Conservation (phyloP, 2,329 filamentous ascomycete species). For the Alternaria brassicicola region DNA sequence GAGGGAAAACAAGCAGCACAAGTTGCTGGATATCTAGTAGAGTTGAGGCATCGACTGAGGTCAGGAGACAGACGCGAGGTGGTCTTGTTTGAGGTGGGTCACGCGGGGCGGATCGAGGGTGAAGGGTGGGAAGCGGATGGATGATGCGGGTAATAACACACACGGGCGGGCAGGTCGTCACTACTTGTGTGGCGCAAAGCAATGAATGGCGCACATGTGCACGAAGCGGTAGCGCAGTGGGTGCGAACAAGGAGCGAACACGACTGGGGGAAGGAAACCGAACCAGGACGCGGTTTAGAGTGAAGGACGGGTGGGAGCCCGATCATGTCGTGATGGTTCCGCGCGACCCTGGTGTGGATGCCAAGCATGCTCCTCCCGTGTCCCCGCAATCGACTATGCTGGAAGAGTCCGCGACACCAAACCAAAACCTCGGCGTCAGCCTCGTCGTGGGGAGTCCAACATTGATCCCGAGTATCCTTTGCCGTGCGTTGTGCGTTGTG, state of each 20-base stretch:
- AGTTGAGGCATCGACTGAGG: conserved; percentile 31
- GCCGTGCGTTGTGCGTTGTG: no score
- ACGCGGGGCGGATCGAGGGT: conserved; percentile 11
- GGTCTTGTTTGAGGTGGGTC: conserved; percentile 3
- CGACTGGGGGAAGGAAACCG: neutral
- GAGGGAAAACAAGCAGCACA: conserved; percentile 27
- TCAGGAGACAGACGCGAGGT: conserved; percentile 7
- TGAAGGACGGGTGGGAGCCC: neutral
- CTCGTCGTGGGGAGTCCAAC: neutral
- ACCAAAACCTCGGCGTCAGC: neutral
- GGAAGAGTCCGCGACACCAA: neutral
- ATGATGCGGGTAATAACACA: conserved; percentile 28
- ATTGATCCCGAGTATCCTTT: no score
- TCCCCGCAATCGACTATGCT: conserved; percentile 5
- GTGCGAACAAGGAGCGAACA: neutral
- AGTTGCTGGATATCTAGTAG: conserved; percentile 28
- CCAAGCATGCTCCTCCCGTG: neutral
- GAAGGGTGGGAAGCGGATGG: conserved; percentile 10
- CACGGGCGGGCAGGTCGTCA: conserved; percentile 12
- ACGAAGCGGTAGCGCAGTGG: neutral
- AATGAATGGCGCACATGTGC: neutral
- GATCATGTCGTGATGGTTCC: conserved; percentile 10
- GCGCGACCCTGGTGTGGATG: neutral
- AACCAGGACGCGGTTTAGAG: neutral
- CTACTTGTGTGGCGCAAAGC: conserved; percentile 4